Percentiles rank a stretch among this genome's conserved stretches.
These are phyloP conservation scores for Colletotrichum trifolii DNA, from an alignment of 2,329 filamentous ascomycete species.

Conservation along the genomic window DNA sequence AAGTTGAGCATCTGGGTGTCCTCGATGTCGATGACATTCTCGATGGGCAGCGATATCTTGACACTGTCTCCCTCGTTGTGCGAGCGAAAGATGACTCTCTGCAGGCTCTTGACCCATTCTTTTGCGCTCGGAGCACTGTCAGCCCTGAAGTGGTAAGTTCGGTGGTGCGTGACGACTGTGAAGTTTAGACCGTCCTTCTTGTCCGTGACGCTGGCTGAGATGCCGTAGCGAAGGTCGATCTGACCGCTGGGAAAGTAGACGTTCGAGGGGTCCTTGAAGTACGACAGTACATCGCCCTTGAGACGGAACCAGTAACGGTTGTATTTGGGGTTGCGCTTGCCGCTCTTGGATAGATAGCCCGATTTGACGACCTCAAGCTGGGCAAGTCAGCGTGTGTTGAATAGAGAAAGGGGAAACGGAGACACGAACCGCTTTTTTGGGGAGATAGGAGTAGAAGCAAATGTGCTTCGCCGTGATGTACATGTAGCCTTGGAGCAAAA, in stretches of 20 bases:
- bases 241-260: conserved; percentile 92
- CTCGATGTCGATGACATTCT: conserved; percentile 92
- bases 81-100: conserved; percentile 93
- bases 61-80: conserved; percentile 98
- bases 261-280: conserved; percentile 85
- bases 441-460: conserved; percentile 97
- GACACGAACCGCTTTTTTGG: conserved; percentile 81
- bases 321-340: conserved; percentile 87
- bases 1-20: conserved; percentile 91
- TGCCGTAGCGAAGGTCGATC: conserved; percentile 91
- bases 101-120: conserved; percentile 95
- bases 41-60: conserved; percentile 91
- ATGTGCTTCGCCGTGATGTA: conserved; percentile 94
- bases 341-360: conserved; percentile 88
- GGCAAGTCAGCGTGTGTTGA: neutral
- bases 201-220: conserved; percentile 83
- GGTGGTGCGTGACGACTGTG: conserved; percentile 81
- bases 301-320: conserved; percentile 93
- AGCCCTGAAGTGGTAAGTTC: conserved; percentile 88
- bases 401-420: conserved; percentile 17
- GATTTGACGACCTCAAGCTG: conserved; percentile 83
- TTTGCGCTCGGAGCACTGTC: conserved; percentile 89
- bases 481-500: conserved; percentile 92
- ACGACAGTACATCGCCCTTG: conserved; percentile 91
- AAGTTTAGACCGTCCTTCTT: conserved; percentile 84